Evolutionary conservation across 2,329 filamentous ascomycete species (phyloP).

Genomic region (Didymosphaeria variabile): DNA sequence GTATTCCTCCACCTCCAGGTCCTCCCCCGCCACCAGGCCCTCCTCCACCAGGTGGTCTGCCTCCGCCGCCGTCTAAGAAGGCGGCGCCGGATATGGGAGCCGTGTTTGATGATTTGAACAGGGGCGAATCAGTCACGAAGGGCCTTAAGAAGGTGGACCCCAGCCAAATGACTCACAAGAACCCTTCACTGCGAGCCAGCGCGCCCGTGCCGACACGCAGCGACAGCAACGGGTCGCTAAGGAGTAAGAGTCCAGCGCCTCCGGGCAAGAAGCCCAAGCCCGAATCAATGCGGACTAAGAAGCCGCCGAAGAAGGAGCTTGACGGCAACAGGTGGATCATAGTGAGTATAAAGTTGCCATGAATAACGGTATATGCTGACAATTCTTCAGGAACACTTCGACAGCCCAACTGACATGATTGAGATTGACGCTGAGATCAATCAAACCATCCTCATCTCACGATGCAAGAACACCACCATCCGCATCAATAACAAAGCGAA

Average conservation of each 20-base stretch:
- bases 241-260: constrained; percentile 86
- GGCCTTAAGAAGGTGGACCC: constrained; percentile 92
- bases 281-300: constrained; percentile 59
- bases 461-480: constrained; percentile 89
- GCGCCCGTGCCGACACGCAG: constrained; percentile 72
- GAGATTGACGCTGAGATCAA: constrained; percentile 82
- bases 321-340: constrained; percentile 89
- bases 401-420: constrained; percentile 75
- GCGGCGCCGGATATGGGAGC: constrained; percentile 74
- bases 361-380: constrained; percentile 13
- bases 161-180: constrained; percentile 98
- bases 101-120: constrained; percentile 92
- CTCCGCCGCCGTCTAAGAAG: constrained; percentile 55
- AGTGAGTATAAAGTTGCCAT: constrained; percentile 56
- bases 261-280: constrained; percentile 69
- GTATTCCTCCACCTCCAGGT: constrained; percentile 68
- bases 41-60: constrained; percentile 56
- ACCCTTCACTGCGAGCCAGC: constrained; percentile 80
- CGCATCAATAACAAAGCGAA: constrained; percentile 94
- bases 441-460: constrained; percentile 90
- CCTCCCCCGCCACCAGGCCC: constrained; percentile 64
- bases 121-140: constrained; percentile 86
- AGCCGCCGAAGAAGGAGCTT: constrained; percentile 59
- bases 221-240: constrained; percentile 58
- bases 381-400: constrained; percentile 81